Base-by-base conservation (phyloP, 495 filamentous ascomycete species). In the Podospora pseudocomata region DNA sequence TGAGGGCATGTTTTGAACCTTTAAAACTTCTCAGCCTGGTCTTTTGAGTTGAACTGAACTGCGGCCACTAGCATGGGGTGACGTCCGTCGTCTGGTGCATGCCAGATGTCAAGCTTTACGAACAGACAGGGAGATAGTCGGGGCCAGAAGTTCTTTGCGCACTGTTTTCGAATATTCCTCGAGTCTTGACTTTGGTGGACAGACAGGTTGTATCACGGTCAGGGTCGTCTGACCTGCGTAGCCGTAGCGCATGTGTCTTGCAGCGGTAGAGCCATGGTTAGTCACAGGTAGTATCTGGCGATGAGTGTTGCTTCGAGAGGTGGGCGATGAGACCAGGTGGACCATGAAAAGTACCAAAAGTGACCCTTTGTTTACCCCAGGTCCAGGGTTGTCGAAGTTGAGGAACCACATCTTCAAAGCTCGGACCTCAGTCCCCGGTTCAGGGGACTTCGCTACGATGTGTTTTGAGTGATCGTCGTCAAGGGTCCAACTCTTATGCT, bases 381-480 rank as follows among this genome's bases (percentile, higher is more conserved):
- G 2, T 11, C 39, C 39, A 11, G 15, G 15, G 39, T 39, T 49
- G 39, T 49, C 30, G 3, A 32, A 32, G 30, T 49, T 13, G 15
- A 49, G 39, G 5, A 16, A 49, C 39, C 39, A 49, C 39, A 13
- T 49, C 39, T 11, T 49, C 39, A 18, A 58, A 58, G 55, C 55
- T 58, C 18, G 55, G 55, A 19, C 55, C 23, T 20, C 55, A 58
- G 18, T 58, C 55, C 55, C 23, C 18, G 55, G 55, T 63, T 5
- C 39, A 63, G 61, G 13, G 23, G 65, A 49, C 39, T 49, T 49
- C 39, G 39, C 39, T 49, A 49, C 16, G 58, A 30, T 58, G 32
- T 13, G 56, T 5, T 5, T 27, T 59, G 56, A 61, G 64, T 61
- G 67, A 68, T 68, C 63, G 63, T 56, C 67, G 5, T 62, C 44